Percentiles rank a stretch among this genome's conserved stretches.
Evolutionary conservation across 1,284 basidiomycete genomes (phyloP).

Genomic region (Cerioporus squamosus): DNA sequence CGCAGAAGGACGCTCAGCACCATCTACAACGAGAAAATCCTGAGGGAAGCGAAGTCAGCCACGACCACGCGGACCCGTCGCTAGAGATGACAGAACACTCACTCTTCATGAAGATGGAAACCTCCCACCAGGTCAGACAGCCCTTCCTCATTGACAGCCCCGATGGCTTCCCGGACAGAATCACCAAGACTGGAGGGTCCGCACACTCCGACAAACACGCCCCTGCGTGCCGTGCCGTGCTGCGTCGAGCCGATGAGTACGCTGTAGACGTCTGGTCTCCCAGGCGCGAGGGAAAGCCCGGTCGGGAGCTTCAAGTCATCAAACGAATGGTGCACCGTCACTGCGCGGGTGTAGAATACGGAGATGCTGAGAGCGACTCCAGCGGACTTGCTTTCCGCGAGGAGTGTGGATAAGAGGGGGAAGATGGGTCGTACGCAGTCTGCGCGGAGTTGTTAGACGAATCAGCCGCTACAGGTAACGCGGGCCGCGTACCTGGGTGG

Average conservation of each 20-base stretch:
- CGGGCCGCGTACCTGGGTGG: constrained; percentile 40
- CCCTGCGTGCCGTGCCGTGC: constrained; percentile 39
- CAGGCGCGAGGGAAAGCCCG: constrained; percentile 49
- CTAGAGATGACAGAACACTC: constrained; percentile 5
- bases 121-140: constrained; percentile 66
- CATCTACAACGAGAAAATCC: background rate
- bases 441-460: constrained; percentile 14
- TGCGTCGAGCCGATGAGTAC: constrained; percentile 41
- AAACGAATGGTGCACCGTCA: constrained; percentile 33
- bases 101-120: constrained; percentile 75
- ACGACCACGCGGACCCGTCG: no score
- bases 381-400: constrained; percentile 45
- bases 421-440: constrained; percentile 57
- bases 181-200: constrained; percentile 62
- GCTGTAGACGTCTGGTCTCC: constrained; percentile 50
- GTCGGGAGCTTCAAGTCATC: constrained; percentile 41
- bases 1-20: no score
- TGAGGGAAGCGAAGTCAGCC: background rate
- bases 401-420: constrained; percentile 54
- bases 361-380: constrained; percentile 47
- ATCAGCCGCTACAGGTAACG: background rate
- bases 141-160: constrained; percentile 46
- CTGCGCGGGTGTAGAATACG: constrained; percentile 68
- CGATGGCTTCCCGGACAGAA: constrained; percentile 55
- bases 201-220: constrained; percentile 69